Conservation (phyloP, 108 stramenopile genomes). For the Cyclotella kingstonii region DNA sequence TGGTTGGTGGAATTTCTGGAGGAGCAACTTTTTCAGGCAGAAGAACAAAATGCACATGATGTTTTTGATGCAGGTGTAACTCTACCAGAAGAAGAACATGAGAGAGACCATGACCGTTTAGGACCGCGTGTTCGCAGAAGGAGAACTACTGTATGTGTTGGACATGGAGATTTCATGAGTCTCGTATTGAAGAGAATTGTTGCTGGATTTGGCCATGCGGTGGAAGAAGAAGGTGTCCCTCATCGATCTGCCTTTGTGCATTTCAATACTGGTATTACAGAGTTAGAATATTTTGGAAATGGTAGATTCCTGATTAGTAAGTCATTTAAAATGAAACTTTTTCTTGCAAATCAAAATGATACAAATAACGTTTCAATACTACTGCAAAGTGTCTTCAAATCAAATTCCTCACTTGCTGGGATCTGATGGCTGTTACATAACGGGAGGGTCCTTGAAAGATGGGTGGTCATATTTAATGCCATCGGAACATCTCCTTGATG, state of each 20-base stretch:
- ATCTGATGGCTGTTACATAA: constrained; percentile 29
- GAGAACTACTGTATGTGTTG: constrained; percentile 57
- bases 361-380: neutral
- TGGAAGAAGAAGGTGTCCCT: constrained; percentile 56
- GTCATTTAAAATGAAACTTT: neutral
- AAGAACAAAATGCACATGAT: constrained; percentile 33
- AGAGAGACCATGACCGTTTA: constrained; percentile 52
- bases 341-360: neutral
- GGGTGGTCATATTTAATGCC: constrained; percentile 77
- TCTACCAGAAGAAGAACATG: constrained; percentile 60
- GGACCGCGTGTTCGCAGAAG: constrained; percentile 40
- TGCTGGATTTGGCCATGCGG: constrained; percentile 65
- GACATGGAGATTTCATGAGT: constrained; percentile 80
- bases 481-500: constrained; percentile 39
- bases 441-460: constrained; percentile 72
- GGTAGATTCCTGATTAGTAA: constrained; percentile 60
- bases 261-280: constrained; percentile 75
- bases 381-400: constrained; percentile 53
- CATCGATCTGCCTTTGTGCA: constrained; percentile 76
- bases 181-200: constrained; percentile 70
- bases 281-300: constrained; percentile 77
- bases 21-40: constrained; percentile 37
- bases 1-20: constrained; percentile 77
- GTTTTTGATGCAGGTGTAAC: constrained; percentile 77
- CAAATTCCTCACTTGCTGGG: constrained; percentile 55